These are phyloP conservation scores for Neopestalotiopsis rosae DNA, from an alignment of 2,329 filamentous ascomycete genomes.

Conservation along the genomic window DNA sequence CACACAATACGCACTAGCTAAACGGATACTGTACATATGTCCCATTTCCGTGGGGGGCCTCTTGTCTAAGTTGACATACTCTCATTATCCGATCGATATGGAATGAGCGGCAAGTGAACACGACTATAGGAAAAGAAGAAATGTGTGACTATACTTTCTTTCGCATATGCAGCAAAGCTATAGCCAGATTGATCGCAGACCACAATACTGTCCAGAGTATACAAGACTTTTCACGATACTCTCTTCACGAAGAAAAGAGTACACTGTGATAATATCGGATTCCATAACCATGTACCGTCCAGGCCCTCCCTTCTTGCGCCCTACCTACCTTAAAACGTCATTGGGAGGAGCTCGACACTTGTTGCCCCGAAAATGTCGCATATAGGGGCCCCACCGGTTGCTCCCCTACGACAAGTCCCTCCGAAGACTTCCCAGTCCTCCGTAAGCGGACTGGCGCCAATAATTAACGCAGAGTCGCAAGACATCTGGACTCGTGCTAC, in stretches of 20 bases:
- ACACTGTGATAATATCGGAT: neutral
- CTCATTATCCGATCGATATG: neutral
- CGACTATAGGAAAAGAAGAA: neutral
- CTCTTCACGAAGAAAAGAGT: neutral
- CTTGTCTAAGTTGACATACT: neutral
- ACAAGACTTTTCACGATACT: no score
- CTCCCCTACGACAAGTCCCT: conserved; percentile 7
- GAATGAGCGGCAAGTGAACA: neutral
- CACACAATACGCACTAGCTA: neutral
- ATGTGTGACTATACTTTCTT: neutral
- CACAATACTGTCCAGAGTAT: neutral
- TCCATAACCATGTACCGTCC: neutral
- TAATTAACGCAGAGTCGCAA: conserved; percentile 18
- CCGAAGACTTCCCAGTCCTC: conserved; percentile 18
- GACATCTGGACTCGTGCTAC: neutral
- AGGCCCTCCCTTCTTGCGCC: neutral
- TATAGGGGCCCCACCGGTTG: conserved; percentile 13
- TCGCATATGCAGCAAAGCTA: neutral
- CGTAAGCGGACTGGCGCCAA: conserved; percentile 22
- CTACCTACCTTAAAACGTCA: conserved; percentile 3
- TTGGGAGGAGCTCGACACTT: conserved; percentile 14
- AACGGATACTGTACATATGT: neutral
- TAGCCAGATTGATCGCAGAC: neutral
- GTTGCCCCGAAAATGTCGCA: conserved; percentile 28
- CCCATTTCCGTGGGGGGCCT: neutral